Evolutionary conservation across 768 basidiomycete genomes (phyloP).

Genomic region (Pulveroboletus sp.): DNA sequence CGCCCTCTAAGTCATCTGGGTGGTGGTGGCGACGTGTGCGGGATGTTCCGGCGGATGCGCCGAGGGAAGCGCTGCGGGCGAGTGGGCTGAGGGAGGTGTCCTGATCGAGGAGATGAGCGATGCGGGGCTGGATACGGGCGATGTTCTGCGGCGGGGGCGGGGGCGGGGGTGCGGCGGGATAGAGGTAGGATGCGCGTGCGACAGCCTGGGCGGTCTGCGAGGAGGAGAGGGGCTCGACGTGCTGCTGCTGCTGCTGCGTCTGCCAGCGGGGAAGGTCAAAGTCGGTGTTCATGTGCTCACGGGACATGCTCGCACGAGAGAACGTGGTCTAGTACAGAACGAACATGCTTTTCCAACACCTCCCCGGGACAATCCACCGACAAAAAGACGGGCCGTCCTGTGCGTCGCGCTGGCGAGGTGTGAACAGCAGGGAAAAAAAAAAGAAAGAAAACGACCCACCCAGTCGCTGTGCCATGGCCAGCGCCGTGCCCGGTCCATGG

Average conservation of each 20-base stretch:
- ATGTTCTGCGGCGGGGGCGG: slow-evolving; percentile 49
- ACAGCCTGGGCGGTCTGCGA: slow-evolving; percentile 56
- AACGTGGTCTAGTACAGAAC: neutral
- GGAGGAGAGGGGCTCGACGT: slow-evolving; percentile 49
- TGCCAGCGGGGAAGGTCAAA: slow-evolving; percentile 69
- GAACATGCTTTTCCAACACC: slow-evolving; percentile 2
- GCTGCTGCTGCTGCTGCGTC: slow-evolving; percentile 40
- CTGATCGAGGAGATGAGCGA: slow-evolving; percentile 65
- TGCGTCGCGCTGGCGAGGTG: slow-evolving; percentile 52
- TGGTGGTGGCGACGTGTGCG: slow-evolving; percentile 65
- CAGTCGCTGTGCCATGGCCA: slow-evolving; percentile 78
- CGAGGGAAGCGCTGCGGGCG: slow-evolving; percentile 66
- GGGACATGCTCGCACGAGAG: slow-evolving; percentile 47
- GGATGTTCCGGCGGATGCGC: slow-evolving; percentile 40
- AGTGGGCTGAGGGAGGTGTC: slow-evolving; percentile 60
- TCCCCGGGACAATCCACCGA: slow-evolving; percentile 58
- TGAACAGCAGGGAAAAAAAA: no score
- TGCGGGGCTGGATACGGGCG: slow-evolving; percentile 54
- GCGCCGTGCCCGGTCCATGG: no score
- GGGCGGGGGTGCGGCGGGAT: slow-evolving; percentile 37
- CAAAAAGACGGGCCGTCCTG: slow-evolving; percentile 68
- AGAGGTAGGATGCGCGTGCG: slow-evolving; percentile 52
- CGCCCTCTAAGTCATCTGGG: slow-evolving; percentile 64
- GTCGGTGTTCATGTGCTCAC: slow-evolving; percentile 85
- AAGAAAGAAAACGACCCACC: slow-evolving; percentile 43